Conservation (phyloP, 345 rosid genomes). For the Mallotus nudiflorus region DNA sequence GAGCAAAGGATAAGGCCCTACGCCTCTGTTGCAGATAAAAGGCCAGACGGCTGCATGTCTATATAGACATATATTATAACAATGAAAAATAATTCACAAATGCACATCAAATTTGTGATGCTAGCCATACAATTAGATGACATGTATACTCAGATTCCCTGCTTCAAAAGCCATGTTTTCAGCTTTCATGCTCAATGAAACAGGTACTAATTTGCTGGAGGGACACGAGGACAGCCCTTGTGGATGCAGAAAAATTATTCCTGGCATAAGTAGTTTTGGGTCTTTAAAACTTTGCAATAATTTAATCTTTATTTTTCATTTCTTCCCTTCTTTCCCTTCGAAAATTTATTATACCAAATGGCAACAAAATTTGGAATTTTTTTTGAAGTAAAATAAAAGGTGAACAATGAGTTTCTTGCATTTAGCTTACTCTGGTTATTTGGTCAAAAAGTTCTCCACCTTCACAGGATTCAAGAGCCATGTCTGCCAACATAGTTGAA, state of each 20-base stretch:
- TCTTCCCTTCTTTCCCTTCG: not conserved
- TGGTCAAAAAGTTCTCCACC: slow-evolving; percentile 99
- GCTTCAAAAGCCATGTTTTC: not conserved
- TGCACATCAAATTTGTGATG: not conserved
- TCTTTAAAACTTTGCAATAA: too few relatives aligned
- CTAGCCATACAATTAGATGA: not conserved
- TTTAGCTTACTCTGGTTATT: slow-evolving; percentile 80
- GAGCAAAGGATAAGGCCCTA: too few relatives aligned
- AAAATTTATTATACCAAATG: not conserved
- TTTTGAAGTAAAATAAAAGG: slow-evolving; percentile 7
- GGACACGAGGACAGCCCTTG: not conserved
- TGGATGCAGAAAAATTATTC: not conserved
- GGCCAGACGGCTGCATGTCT: too few relatives aligned
- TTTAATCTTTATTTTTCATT: too few relatives aligned
- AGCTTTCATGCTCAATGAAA: not conserved
- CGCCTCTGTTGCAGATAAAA: too few relatives aligned
- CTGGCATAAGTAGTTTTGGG: too few relatives aligned
- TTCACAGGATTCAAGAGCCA: slow-evolving; percentile 99
- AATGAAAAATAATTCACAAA: not conserved
- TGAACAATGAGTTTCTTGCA: not conserved
- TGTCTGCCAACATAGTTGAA: slow-evolving; percentile 52
- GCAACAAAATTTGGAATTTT: not conserved
- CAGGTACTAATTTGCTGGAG: not conserved
- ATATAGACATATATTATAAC: too few relatives aligned
- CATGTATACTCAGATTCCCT: not conserved